Base-by-base conservation (phyloP, 1,284 basidiomycete genomes). In the Thecaphora thlaspeos region DNA sequence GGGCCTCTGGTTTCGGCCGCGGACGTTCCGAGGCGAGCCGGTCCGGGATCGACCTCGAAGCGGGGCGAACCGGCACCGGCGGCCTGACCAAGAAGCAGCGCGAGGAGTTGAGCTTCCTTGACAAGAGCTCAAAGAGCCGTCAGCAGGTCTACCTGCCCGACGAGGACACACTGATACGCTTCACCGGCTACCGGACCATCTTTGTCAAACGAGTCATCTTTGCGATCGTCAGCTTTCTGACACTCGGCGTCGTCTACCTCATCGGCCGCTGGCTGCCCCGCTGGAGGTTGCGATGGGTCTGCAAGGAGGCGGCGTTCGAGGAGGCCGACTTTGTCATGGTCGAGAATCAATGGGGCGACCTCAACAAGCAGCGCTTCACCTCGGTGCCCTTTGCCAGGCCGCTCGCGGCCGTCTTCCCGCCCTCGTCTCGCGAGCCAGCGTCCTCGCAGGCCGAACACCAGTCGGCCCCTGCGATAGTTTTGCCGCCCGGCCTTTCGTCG, bases 261-360 rank as follows among this genome's bases (percentile, higher is more conserved):
- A 78, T 95, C 4, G 91, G 91, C 1, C 86, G 92, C 69, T 99
- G 95, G 95, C 86, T 95, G 66, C 94, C 95, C 43, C 84, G 83
- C 4, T 70, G 92, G 38, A 95, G 93, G 90, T 84, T 98, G 46
- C 84, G 84, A 34, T 92, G 87, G 83, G 87, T 90, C n/a, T 86
- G 91, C 1, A 83, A 81, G 48, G 90, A 94, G 78, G 88, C 84
- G 48, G 86, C 88, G 4, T 99, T 98, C 71, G 85, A 86, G 41
- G 82, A 89, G 49, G 83, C 86, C 11, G 81, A 82, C 42, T 83
- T 82, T 78, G 84, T 98, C 46, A 88, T 95, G 21, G 87, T 96
- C 46, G 92, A 98, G 84, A 76, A 75, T 41, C 75, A 77, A 48
- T 77, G 64, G 62, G 76, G 76, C n/a, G 75, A 77, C 46, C 46